phyloP scores from a whole-genome alignment of 2,329 filamentous ascomycete species.

The Xylariaceae sp. region DNA sequence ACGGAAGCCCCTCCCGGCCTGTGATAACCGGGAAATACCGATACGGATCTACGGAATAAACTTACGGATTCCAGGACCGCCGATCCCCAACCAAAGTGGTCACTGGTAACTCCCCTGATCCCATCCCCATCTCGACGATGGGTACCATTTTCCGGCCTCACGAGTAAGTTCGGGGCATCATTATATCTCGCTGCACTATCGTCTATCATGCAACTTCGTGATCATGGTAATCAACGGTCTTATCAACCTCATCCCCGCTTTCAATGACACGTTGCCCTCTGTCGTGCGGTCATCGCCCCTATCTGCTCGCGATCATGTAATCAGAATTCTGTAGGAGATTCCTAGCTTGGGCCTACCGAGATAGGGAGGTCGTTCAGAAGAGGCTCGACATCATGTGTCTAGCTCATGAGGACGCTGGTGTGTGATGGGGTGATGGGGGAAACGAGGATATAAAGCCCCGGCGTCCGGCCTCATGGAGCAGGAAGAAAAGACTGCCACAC shows the following conservation, averaged over 20 bases:
- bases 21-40: background rate
- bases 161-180: background rate
- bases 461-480: background rate
- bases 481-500: background rate
- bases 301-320: background rate
- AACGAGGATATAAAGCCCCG: background rate
- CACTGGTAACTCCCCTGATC: background rate
- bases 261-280: constrained; percentile 6
- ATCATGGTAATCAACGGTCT: background rate
- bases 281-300: background rate
- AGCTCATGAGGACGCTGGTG: too few species aligned
- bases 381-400: too few species aligned
- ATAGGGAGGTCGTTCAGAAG: too few species aligned
- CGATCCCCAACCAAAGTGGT: background rate
- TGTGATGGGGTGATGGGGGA: too few species aligned
- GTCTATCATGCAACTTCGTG: background rate
- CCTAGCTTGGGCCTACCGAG: too few species aligned
- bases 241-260: constrained; percentile 14
- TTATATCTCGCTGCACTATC: background rate
- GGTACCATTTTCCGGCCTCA: background rate
- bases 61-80: background rate
- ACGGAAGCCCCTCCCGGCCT: background rate
- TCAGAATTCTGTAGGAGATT: too few species aligned
- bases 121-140: background rate
- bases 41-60: background rate